phyloP scores from a whole-genome alignment of 495 filamentous ascomycete species.

The Podospora bellae-mahoneyi region DNA sequence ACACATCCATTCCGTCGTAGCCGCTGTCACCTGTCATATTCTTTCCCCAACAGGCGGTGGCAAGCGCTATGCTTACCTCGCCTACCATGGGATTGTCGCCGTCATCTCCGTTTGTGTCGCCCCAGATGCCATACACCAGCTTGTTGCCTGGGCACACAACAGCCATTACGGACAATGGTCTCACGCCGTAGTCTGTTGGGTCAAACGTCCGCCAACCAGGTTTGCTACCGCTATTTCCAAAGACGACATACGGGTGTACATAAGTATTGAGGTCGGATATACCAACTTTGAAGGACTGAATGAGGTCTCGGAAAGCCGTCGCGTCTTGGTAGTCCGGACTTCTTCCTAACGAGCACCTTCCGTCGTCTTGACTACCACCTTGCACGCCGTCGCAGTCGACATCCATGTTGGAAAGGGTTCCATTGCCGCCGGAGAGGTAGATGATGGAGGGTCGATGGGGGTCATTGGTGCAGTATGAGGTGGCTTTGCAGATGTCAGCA shows the following conservation, averaged over 20 bases:
- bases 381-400: slow-evolving; percentile 64
- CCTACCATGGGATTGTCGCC: slow-evolving; percentile 46
- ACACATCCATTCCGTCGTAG: slow-evolving; percentile 46
- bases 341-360: slow-evolving; percentile 39
- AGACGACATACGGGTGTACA: slow-evolving; percentile 63
- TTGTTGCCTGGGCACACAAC: slow-evolving; percentile 58
- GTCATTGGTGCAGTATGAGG: slow-evolving; percentile 41
- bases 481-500: slow-evolving; percentile 19
- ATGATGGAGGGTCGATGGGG: slow-evolving; percentile 30
- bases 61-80: slow-evolving; percentile 57
- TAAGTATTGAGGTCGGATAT: slow-evolving; percentile 59
- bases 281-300: slow-evolving; percentile 39
- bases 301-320: slow-evolving; percentile 52
- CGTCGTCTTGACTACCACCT: slow-evolving; percentile 42
- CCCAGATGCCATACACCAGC: slow-evolving; percentile 64
- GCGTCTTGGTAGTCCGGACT: slow-evolving; percentile 50
- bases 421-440: slow-evolving; percentile 35
- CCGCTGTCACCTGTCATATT: slow-evolving; percentile 49
- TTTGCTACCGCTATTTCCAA: slow-evolving; percentile 53
- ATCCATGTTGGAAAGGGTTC: slow-evolving; percentile 54
- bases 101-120: slow-evolving; percentile 59
- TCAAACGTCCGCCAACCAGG: slow-evolving; percentile 44
- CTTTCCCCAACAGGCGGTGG: slow-evolving; percentile 51
- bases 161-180: slow-evolving; percentile 60
- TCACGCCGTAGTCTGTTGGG: slow-evolving; percentile 49